phyloP scores from a whole-genome alignment of 495 filamentous ascomycete genomes.

The Ramalina intermedia region DNA sequence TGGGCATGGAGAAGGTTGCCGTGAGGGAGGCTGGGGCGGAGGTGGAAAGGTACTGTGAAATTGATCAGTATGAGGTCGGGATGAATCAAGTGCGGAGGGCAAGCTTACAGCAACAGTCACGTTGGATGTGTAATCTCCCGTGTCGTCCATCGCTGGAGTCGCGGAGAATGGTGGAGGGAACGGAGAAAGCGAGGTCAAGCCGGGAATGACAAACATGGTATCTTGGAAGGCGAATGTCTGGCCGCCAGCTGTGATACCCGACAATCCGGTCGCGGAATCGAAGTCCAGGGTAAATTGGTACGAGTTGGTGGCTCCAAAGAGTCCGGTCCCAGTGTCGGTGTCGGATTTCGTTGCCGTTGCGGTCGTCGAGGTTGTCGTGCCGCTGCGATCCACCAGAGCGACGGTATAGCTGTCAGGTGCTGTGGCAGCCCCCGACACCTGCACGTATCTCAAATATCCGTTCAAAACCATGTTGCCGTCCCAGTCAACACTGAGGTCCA shows the following conservation, averaged over 20 bases:
- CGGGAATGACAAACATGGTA: conserved; percentile 10
- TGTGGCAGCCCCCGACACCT: conserved; percentile 7
- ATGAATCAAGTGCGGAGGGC: not conserved
- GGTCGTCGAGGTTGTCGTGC: conserved; percentile 3
- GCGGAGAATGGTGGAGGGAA: conserved; percentile 7
- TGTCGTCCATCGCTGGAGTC: conserved; percentile 2
- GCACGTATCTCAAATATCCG: conserved; percentile 11
- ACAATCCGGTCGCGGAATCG: conserved; percentile 6
- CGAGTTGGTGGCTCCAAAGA: conserved; percentile 11
- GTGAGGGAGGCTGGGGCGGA: conserved; percentile 5
- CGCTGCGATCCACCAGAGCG: conserved; percentile 6
- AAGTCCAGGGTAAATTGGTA: conserved; percentile 14
- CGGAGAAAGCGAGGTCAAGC: conserved; percentile 5
- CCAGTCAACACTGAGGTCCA: conserved; percentile 11
- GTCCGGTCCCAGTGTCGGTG: conserved; percentile 8
- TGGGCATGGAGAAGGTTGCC: conserved; percentile 11
- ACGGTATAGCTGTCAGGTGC: conserved; percentile 9
- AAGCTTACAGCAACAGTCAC: conserved; percentile 8
- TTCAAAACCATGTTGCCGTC: conserved; percentile 10
- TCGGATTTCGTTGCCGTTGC: conserved; percentile 6
- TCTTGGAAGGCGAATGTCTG: conserved; percentile 12
- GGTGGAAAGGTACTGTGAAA: conserved; percentile 4
- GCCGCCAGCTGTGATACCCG: conserved; percentile 5
- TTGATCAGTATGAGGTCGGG: not conserved
- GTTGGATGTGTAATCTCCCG: conserved; percentile 7